Base-by-base conservation (phyloP, 2,329 filamentous ascomycete species). In the Colletotrichum falcatum region DNA sequence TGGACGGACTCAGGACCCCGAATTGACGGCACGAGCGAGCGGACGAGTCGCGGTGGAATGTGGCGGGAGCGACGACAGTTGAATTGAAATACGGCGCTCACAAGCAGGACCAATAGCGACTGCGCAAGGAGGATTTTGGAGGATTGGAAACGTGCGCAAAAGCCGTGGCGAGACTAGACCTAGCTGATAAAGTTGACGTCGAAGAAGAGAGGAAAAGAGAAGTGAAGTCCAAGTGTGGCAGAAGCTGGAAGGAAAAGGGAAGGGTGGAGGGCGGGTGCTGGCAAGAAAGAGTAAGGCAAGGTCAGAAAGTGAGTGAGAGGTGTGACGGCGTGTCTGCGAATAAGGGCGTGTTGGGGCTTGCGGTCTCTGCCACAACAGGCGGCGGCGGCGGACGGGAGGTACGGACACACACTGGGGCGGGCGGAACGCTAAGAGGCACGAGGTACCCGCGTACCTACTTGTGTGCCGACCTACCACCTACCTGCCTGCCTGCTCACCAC, bases 11-110 rank as follows among this genome's bases (percentile, higher is more conserved):
- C 66, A 48, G 61, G 66, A 62, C 64, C 64, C 64, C 67, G 67
- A 70, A 70, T 51, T 67, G 67, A 70, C 67, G 67, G 67, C 64
- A 70, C 67, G 67, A 61, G 67, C 67, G 67, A 61, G 67, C 67
- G 67, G 67, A 58, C 67, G 51, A 62, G 67, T 67, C 67, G 60
- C 53, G 67, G 65, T 62, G 51, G 64, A 70, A 70, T 70, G 67
- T 70, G 67, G 67, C 67, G 67, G 67, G 53, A 62, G 58, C 58
- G 39, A 56, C 44, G 33, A 49, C 42, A 48, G 51, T 56, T 30
- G 56, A 48, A 70, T 70, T 67, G 64, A 62, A 70, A 33, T 54
- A 49, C 26, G 63, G 56, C 63, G 61, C 44, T 60, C 60, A 56
- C 67, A 67, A 60, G 30, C 23, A 39, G 49, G 30, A 30, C 35